phyloP scores from a whole-genome alignment of 495 filamentous ascomycete genomes.

The Jackrogersella minutella region DNA sequence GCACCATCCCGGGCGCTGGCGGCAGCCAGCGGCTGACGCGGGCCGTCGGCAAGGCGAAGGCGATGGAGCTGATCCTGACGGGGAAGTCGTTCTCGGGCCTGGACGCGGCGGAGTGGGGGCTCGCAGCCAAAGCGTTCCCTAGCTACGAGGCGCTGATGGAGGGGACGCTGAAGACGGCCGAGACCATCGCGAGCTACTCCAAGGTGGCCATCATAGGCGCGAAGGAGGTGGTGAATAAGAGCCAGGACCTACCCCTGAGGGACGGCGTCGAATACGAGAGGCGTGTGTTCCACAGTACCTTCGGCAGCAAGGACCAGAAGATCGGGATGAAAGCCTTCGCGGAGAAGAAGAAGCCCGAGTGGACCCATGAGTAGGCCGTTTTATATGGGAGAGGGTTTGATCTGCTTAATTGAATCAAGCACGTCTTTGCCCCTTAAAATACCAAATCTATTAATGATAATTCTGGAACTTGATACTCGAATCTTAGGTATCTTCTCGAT shows the following conservation, averaged over 20 bases:
- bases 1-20: slow-evolving; percentile 90
- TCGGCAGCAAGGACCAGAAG: slow-evolving; percentile 96
- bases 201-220: slow-evolving; percentile 84
- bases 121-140: slow-evolving; percentile 84
- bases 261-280: slow-evolving; percentile 96
- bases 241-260: slow-evolving; percentile 81
- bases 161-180: slow-evolving; percentile 79
- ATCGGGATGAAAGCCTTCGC: slow-evolving; percentile 96
- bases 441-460: no score
- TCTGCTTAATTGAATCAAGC: background rate
- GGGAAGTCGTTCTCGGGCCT: slow-evolving; percentile 80
- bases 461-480: no score
- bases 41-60: slow-evolving; percentile 85
- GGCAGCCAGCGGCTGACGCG: slow-evolving; percentile 88
- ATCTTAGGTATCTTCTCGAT: no score
- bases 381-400: background rate
- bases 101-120: slow-evolving; percentile 88
- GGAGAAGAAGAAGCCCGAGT: slow-evolving; percentile 92
- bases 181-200: slow-evolving; percentile 84
- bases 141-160: slow-evolving; percentile 82
- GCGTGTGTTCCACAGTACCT: slow-evolving; percentile 87
- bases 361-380: slow-evolving; percentile 75
- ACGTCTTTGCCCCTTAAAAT: background rate
- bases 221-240: slow-evolving; percentile 98
- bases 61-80: slow-evolving; percentile 95